phyloP scores from a whole-genome alignment of 2,329 filamentous ascomycete genomes.

The Coleophoma eucalyptorum region DNA sequence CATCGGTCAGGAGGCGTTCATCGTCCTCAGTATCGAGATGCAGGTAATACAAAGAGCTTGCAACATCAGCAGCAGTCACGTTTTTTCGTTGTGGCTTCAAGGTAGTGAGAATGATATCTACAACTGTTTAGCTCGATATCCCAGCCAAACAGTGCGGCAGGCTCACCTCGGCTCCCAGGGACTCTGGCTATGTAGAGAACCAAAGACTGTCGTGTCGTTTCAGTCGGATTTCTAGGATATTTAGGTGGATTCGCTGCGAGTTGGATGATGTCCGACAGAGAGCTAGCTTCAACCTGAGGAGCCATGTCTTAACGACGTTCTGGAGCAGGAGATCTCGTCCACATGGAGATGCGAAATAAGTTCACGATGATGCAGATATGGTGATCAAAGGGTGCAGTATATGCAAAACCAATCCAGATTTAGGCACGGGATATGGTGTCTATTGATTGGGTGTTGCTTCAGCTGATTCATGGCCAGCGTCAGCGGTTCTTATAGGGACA shows the following conservation, averaged over 20 bases:
- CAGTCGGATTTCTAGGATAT: conserved; percentile 75
- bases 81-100: conserved; percentile 86
- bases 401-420: no score
- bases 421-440: no score
- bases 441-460: no score
- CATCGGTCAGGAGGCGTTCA: conserved; percentile 32
- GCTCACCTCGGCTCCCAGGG: conserved; percentile 79
- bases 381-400: no score
- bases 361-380: background rate
- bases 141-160: conserved; percentile 2
- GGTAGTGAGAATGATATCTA: conserved; percentile 89
- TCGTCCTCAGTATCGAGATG: conserved; percentile 70
- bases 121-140: conserved; percentile 6
- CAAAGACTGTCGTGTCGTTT: conserved; percentile 65
- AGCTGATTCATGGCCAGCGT: no score
- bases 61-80: conserved; percentile 82
- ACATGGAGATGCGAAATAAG: background rate
- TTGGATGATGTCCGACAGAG: conserved; percentile 72
- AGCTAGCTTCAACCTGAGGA: conserved; percentile 67
- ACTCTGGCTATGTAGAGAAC: conserved; percentile 91
- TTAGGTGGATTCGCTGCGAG: conserved; percentile 84
- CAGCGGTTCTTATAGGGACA: no score
- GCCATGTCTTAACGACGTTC: conserved; percentile 8
- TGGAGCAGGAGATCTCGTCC: background rate
- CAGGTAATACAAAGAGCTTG: conserved; percentile 85